Evolutionary conservation across 345 rosid species (phyloP), one percentile per base, ranked within the genome.

Genomic region (Anacardium occidentale): DNA sequence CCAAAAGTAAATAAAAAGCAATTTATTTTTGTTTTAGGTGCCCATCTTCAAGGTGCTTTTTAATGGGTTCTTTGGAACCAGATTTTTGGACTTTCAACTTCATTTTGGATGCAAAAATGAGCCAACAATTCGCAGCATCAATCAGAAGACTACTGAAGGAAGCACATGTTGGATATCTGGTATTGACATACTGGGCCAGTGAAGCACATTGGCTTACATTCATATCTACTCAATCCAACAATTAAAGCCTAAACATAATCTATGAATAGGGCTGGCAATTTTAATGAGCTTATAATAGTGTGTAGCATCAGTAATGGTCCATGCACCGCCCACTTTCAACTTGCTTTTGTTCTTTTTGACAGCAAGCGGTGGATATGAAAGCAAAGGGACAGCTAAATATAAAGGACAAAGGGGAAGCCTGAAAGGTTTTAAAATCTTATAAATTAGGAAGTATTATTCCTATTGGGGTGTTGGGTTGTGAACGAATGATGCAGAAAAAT

Each of bases 311-410:
- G 3, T 4, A 62, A 51, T 25, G 69, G 55, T 72, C 53, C 70
- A 63, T 24, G 4, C 6, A 21, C 8, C 9, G 26, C 25, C 32
- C 21, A 50, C 40, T 48, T 37, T 45, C 56, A 47, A n/a, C 66
- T 70, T 42, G 40, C 40, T 25, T 29, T 54, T n/a, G n/a, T 54
- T 45, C 63, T 57, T 63, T 44, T 7, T 45, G 63, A 17, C 42
- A 42, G 13, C 24, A 21, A 10, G 29, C 37, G 15, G 12, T 18
- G 47, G 58, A 59, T 45, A 15, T 66, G 57, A 52, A 67, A 52
- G 53, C 29, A 54, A 55, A 21, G n/a, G 15, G 32, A 53, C 54
- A 56, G 32, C 72, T 40, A 68, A 68, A 55, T 34, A 32, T n/a
- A 68, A 54, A 12, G 7, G 45, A 34, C 71, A 54, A 47, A 17